Conservation (phyloP, 1,284 basidiomycete genomes). For the Apiotrichum gamsii region DNA sequence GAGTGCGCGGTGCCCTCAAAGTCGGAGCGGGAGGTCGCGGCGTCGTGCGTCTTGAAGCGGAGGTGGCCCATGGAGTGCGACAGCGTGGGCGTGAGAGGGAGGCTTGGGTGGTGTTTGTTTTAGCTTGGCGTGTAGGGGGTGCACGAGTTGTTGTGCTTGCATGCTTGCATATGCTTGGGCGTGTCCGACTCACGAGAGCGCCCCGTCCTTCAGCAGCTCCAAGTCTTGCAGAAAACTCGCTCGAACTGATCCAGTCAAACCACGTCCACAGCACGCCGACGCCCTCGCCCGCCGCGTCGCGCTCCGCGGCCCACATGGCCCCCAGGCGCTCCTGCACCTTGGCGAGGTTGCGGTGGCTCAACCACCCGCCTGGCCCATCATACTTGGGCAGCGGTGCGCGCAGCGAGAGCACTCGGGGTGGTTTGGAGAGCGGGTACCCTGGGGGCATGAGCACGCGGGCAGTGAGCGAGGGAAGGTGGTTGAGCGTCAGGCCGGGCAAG, state of each 20-base stretch:
- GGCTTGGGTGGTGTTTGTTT: too few relatives aligned
- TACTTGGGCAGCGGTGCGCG: slow-evolving; percentile 15
- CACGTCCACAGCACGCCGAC: slow-evolving; percentile 36
- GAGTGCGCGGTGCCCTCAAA: slow-evolving; percentile 39
- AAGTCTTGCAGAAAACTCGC: slow-evolving; percentile 29
- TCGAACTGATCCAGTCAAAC: slow-evolving; percentile 41
- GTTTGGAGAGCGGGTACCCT: slow-evolving; percentile 21
- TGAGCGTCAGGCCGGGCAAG: slow-evolving; percentile 9
- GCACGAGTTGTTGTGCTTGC: too few relatives aligned
- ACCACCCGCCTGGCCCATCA: slow-evolving; percentile 14
- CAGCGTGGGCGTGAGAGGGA: too few relatives aligned
- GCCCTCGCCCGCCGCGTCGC: slow-evolving; percentile 4
- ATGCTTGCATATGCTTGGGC: too few relatives aligned
- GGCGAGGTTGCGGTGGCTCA: slow-evolving; percentile 8
- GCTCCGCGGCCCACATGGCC: slow-evolving; percentile 8
- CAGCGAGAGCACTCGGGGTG: slow-evolving; percentile 18
- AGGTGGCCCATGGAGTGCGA: slow-evolving; percentile 29
- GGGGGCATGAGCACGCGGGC: slow-evolving; percentile 24
- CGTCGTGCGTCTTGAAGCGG: slow-evolving; percentile 32
- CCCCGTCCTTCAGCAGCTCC: slow-evolving; percentile 11
- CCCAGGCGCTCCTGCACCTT: slow-evolving; percentile 8
- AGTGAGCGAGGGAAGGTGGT: slow-evolving; percentile 33
- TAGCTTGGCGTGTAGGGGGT: too few relatives aligned
- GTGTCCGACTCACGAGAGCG: too few relatives aligned
- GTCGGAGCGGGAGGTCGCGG: slow-evolving; percentile 24